These are phyloP conservation scores for Cordyceps sp. DNA, from an alignment of 2,329 filamentous ascomycete genomes.

Conservation along the genomic window DNA sequence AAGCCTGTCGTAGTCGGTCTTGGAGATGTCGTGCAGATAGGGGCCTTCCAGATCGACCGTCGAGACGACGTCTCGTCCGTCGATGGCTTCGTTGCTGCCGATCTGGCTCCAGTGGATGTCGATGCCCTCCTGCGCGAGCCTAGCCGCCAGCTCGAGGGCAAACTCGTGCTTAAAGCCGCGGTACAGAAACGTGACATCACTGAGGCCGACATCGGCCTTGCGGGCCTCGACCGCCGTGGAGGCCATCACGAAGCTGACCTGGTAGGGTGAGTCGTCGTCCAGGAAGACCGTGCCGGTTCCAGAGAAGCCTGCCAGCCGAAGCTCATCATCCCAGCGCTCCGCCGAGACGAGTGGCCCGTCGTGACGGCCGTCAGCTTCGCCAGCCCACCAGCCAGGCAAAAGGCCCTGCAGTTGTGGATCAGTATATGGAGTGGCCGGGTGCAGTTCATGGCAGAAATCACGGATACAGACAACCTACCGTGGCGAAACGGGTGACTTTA, in stretches of 20 bases:
- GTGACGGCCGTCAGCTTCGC: constrained; percentile 8
- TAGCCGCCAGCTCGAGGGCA: not conserved
- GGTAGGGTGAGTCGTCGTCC: constrained; percentile 1
- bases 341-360: constrained; percentile 9
- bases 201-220: too few species aligned
- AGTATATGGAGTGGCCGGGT: too few species aligned
- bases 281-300: constrained; percentile 1
- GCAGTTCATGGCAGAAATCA: too few species aligned
- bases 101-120: constrained; percentile 2
- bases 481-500: too few species aligned
- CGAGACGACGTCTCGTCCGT: constrained; percentile 3
- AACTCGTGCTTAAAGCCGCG: not conserved
- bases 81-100: not conserved
- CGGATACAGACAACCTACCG: too few species aligned
- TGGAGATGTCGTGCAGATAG: constrained; percentile 4
- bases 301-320: constrained; percentile 11
- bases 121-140: not conserved
- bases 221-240: not conserved
- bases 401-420: too few species aligned
- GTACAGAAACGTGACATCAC: not conserved
- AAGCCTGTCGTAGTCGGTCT: constrained; percentile 3
- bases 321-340: constrained; percentile 9
- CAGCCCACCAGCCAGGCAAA: constrained; percentile 17
- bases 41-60: constrained; percentile 6
- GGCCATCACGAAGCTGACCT: not conserved